Conservation (phyloP, 805 yeast genomes). For the Lachancea meyersii region DNA sequence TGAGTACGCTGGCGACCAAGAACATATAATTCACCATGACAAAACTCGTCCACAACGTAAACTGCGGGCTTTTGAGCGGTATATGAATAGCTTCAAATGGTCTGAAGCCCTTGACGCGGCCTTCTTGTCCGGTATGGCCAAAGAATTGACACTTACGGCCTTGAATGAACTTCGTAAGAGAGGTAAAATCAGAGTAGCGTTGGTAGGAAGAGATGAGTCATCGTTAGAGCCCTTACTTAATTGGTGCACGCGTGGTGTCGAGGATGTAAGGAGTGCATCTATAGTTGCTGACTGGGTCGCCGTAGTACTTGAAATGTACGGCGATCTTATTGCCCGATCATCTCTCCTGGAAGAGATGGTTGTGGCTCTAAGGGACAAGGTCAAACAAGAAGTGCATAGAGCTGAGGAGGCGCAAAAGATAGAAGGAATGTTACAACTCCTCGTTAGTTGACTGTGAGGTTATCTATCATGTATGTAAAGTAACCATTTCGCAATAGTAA, state of each 20-base stretch:
- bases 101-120: constrained; percentile 87
- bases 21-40: constrained; percentile 62
- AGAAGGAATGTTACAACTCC: constrained; percentile 87
- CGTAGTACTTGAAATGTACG: constrained; percentile 68
- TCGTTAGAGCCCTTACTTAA: constrained; percentile 77
- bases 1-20: constrained; percentile 86
- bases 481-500: neutral
- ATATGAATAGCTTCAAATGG: constrained; percentile 86
- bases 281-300: constrained; percentile 69
- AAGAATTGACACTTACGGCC: constrained; percentile 75
- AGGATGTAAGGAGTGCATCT: constrained; percentile 64
- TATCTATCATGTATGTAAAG: constrained; percentile 1
- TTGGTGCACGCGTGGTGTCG: constrained; percentile 74
- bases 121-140: constrained; percentile 67
- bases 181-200: constrained; percentile 80
- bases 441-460: constrained; percentile 39
- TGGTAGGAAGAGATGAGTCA: constrained; percentile 78
- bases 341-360: constrained; percentile 73
- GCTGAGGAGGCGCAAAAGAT: constrained; percentile 84
- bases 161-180: constrained; percentile 79
- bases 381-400: constrained; percentile 63
- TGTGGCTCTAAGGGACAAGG: constrained; percentile 50
- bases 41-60: constrained; percentile 51
- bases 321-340: constrained; percentile 62
- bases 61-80: constrained; percentile 74